Evolutionary conservation across 2,329 filamentous ascomycete species (phyloP).

Genomic region (Stagonosporopsis chrysanthemi): DNA sequence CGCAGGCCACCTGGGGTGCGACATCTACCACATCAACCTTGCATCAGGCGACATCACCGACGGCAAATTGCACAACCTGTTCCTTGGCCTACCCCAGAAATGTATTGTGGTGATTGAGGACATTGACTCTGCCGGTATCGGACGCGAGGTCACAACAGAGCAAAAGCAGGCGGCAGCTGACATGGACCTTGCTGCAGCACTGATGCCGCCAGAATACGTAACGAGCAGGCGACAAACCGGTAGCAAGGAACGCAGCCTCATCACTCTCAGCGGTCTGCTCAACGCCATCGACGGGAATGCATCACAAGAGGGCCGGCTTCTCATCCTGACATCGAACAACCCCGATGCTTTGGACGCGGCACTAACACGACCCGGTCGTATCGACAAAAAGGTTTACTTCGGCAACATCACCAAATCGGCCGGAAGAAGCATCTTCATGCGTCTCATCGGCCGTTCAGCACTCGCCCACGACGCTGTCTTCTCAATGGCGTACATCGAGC

Average conservation of each 20-base stretch:
- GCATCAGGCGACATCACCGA: conserved; percentile 39
- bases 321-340: conserved; percentile 84
- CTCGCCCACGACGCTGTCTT: conserved; percentile 27
- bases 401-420: conserved; percentile 34
- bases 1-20: conserved; percentile 47
- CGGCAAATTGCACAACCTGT: conserved; percentile 39
- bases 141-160: conserved; percentile 25
- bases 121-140: conserved; percentile 47
- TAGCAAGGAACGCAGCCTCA: conserved; percentile 23
- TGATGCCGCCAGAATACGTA: conserved; percentile 19
- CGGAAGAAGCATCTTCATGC: conserved; percentile 39
- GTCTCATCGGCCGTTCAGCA: conserved; percentile 38
- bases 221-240: background rate
- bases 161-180: conserved; percentile 1
- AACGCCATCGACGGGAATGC: conserved; percentile 86
- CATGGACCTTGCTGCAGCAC: conserved; percentile 1
- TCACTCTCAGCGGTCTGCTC: conserved; percentile 72
- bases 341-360: conserved; percentile 76
- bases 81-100: conserved; percentile 44
- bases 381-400: conserved; percentile 82
- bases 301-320: conserved; percentile 76
- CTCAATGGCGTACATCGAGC: conserved; percentile 31
- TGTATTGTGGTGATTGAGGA: conserved; percentile 55
- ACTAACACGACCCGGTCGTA: conserved; percentile 74
- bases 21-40: conserved; percentile 51